Conservation (phyloP, 2,329 filamentous ascomycete genomes). For the Pseudogymnoascus sp. region DNA sequence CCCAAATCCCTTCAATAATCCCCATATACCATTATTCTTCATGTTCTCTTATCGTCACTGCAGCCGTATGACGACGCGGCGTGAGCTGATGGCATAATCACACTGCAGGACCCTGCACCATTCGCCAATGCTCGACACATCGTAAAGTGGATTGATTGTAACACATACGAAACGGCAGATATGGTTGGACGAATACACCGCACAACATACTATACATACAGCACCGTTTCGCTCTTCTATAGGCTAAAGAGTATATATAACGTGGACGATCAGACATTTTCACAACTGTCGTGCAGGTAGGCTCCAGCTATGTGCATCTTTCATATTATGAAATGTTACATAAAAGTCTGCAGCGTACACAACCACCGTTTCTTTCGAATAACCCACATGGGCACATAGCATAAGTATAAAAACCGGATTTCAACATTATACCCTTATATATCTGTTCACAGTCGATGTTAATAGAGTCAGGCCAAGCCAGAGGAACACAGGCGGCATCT, state of each 20-base stretch:
- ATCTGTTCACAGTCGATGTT: too few species aligned
- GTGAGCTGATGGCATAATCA: slow-evolving; percentile 2
- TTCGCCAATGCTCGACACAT: background rate
- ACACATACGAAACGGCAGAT: background rate
- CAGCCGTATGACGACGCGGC: slow-evolving; percentile 1
- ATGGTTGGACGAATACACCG: background rate
- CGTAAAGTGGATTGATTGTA: background rate
- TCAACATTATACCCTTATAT: too few species aligned
- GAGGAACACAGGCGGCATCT: too few species aligned
- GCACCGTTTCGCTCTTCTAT: background rate
- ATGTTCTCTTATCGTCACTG: background rate
- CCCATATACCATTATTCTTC: too few species aligned
- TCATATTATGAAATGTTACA: too few species aligned
- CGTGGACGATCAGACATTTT: background rate
- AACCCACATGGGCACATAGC: too few species aligned
- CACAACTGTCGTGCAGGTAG: background rate
- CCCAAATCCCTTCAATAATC: background rate
- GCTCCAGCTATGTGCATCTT: too few species aligned
- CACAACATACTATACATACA: background rate
- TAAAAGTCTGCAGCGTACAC: too few species aligned
- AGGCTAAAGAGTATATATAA: background rate
- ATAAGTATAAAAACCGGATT: too few species aligned
- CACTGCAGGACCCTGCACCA: background rate
- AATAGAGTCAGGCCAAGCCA: too few species aligned
- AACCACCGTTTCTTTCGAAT: too few species aligned